Evolutionary conservation across 176 grass and related monocot species (phyloP).

Genomic region (Puccinellia tenuiflora): DNA sequence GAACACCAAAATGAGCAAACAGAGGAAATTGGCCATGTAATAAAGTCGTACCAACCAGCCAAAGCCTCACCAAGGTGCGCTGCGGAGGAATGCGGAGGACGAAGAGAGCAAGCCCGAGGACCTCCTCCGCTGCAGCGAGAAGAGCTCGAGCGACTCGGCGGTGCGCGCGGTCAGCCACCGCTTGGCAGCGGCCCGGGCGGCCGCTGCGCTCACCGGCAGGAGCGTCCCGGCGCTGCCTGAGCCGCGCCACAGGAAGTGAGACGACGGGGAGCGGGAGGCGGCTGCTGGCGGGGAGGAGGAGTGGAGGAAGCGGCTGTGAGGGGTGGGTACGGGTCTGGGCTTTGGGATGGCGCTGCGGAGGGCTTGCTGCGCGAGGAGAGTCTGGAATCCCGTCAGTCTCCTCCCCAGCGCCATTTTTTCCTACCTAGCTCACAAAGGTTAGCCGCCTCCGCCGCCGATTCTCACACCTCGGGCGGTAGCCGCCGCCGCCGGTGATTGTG

Average conservation of each 20-base stretch:
- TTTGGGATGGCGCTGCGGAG: conserved; percentile 12
- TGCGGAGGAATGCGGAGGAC: background rate
- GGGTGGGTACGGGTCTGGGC: conserved; percentile 11
- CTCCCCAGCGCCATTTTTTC: conserved; percentile 20
- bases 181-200: background rate
- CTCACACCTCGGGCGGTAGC: background rate
- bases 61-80: conserved; percentile 31
- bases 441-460: background rate
- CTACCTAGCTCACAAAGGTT: background rate
- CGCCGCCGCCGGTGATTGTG: background rate
- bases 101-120: background rate
- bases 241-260: conserved; percentile 16
- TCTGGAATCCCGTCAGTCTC: conserved; percentile 33
- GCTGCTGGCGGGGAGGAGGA: background rate
- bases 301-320: conserved; percentile 12
- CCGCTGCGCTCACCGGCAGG: conserved; percentile 26
- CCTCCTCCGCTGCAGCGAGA: conserved; percentile 34
- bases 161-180: conserved; percentile 14
- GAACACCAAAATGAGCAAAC: conserved; percentile 22
- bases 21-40: background rate
- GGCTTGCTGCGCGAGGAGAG: conserved; percentile 27
- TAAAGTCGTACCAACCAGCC: background rate
- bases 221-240: background rate
- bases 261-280: background rate
- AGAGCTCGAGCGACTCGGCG: conserved; percentile 26